Base-by-base conservation (phyloP, 371 early-diverging fungal genomes). In the Globomyces sp. region DNA sequence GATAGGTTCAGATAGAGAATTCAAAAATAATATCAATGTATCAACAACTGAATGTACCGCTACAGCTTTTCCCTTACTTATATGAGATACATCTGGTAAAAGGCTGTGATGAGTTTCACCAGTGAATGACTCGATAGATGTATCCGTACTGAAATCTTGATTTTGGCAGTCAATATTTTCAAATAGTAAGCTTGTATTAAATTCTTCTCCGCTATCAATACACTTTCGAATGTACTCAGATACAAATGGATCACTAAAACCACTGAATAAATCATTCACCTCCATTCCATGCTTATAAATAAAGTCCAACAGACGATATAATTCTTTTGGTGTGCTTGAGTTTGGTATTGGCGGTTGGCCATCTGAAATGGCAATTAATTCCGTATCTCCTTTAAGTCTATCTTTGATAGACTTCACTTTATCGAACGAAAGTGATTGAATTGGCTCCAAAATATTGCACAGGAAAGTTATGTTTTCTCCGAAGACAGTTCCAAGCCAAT, bases 11-110 rank as follows among this genome's bases (percentile, higher is more conserved):
- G 86, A 85, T 8, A 95, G 74, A 6, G 87, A 84, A 37, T 87
- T 86, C 36, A 95, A 75, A 65, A 95, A 86, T 9, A 82, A 77
- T 3, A 92, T 71, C 9, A 95, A 74, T 0, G 86, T 84, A 64
- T 89, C 89, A 8, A 90, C 87, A 83, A 90, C 87, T 0, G 93
- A 87, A 69, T 91, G 89, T 3, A 92, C 86, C 0, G 92, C 87
- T 1, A 78, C 61, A 3, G 65, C 68, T 24, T 74, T 70, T 8
- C 76, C 75, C 11, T 63, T 57, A 48, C 65, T 53, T n/a, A 48
- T 10, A 5, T 49, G 47, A 37, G 72, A 34, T 36, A 60, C 4
- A 10, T 62, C 47, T 6, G 63, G 46, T 24, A 60, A 13, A 40
- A 58, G 44, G 3, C 39, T 50, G 6, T 64, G 49, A 37, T 52